phyloP scores from a whole-genome alignment of 192 early-diverging fungal species.

The Obelidium mucronatum region DNA sequence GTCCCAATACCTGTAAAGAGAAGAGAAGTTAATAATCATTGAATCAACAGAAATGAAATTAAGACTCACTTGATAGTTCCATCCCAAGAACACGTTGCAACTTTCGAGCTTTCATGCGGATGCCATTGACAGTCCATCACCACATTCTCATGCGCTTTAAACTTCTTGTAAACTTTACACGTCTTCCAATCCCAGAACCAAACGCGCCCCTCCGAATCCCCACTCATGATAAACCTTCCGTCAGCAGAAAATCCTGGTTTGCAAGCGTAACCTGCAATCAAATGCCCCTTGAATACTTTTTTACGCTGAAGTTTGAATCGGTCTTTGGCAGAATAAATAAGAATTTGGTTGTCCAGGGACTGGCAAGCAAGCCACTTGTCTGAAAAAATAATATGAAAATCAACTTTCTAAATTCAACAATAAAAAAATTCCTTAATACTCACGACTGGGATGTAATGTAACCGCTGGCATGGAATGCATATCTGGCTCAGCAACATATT shows the following conservation, averaged over 20 bases:
- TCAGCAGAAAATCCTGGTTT: constrained; percentile 93
- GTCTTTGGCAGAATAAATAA: constrained; percentile 87
- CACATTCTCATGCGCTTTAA: constrained; percentile 92
- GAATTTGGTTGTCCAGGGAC: constrained; percentile 95
- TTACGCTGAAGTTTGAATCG: constrained; percentile 87
- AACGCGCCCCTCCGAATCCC: constrained; percentile 91
- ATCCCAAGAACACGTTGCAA: constrained; percentile 96
- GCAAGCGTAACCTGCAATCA: constrained; percentile 97
- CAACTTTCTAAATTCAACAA: constrained; percentile 11
- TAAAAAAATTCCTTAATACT: constrained; percentile 40
- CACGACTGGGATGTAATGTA: constrained; percentile 82
- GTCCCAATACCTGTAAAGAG: too few species aligned
- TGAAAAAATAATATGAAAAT: constrained; percentile 45
- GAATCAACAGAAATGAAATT: too few species aligned
- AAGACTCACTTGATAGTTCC: constrained; percentile 86
- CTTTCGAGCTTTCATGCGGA: constrained; percentile 89
- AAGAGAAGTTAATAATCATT: too few species aligned
- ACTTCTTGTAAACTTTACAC: constrained; percentile 81
- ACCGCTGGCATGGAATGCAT: constrained; percentile 98
- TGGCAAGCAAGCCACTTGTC: constrained; percentile 94
- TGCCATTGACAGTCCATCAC: constrained; percentile 95
- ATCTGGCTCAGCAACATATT: constrained; percentile 93
- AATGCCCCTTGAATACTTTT: constrained; percentile 91
- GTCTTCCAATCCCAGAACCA: constrained; percentile 99
- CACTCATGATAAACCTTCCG: constrained; percentile 83